Evolutionary conservation across 805 yeast species (phyloP), one percentile per base, ranked within the genome.

Genomic region (Spathaspora passalidarum): DNA sequence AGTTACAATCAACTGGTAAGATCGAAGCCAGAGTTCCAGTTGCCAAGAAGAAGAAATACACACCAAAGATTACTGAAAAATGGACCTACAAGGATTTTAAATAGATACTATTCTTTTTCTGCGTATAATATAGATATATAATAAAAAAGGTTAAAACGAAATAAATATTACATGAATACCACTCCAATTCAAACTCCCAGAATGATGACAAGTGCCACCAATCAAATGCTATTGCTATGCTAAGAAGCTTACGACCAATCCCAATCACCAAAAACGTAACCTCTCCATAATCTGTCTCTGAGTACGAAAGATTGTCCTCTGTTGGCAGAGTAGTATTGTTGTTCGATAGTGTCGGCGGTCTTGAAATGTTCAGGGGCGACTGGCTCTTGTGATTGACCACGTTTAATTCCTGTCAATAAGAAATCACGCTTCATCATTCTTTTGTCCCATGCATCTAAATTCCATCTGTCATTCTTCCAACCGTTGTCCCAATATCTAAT

Each of bases 31-130:
- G 97, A 68, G 78, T 83, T 32, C 88, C 85, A 10, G 81, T 79
- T 47, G 75, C 74, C 53, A 81, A 80, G 63, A 80, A 73, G 63
- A 79, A 85, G 61, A 84, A 80, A 62, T 85, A 84, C 59, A 75
- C 81, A 55, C 84, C 78, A 48, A 88, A 86, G 73, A 68, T 86
- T 50, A 86, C 96, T 23, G 97, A 92, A 65, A 92, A 91, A 69
- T 89, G 96, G 95, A 79, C 91, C 26, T 88, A 86, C 69, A 92
- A 92, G 71, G 96, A 92, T 68, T 88, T 87, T 60, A 84, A 84
- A 68, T 84, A 72, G 57, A 18, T 42, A n/a, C n/a, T n/a, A n/a
- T 21, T 35, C 22, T 16, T 43, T 20, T 36, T 21, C 19, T 35
- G 7, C 22, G 21, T 19, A 18, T 36, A 17, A 20, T 36, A 10